A percentile compares a stretch with the other conserved stretches of the same genome.
Conservation (phyloP, 2,329 filamentous ascomycete species). For the Tetracladium maxilliforme region DNA sequence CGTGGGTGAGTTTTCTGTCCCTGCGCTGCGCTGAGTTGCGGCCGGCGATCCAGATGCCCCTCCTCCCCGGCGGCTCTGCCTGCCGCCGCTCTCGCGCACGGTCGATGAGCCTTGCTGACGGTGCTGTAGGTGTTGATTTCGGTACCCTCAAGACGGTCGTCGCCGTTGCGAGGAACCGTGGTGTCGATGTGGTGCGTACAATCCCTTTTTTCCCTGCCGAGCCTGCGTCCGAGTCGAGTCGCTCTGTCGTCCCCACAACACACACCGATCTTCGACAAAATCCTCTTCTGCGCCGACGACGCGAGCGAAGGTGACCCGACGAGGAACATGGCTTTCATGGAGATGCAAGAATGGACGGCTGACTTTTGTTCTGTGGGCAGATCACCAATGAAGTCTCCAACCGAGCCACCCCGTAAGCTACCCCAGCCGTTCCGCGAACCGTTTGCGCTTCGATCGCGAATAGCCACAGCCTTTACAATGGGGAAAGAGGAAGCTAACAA, state of each 20-base stretch:
- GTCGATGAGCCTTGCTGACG: conserved; percentile 22
- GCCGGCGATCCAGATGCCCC: too few relatives aligned
- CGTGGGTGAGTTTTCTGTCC: too few relatives aligned
- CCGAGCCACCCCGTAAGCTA: conserved; percentile 85
- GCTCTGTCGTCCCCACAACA: too few relatives aligned
- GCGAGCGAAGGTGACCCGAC: conserved; percentile 1
- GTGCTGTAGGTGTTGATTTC: conserved; percentile 91
- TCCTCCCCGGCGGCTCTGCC: too few relatives aligned
- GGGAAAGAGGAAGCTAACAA: conserved; percentile 6
- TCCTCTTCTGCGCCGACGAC: conserved; percentile 4
- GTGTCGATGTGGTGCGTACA: conserved; percentile 92
- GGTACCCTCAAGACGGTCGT: conserved; percentile 94
- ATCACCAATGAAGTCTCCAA: conserved; percentile 99
- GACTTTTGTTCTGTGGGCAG: conserved; percentile 30
- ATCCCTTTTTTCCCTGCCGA: conserved; percentile 1
- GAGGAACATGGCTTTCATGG: conserved; percentile 4
- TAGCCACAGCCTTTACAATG: conserved; percentile 3
- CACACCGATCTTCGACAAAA: too few relatives aligned
- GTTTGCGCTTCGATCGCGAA: too few relatives aligned
- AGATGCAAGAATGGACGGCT: conserved; percentile 4
- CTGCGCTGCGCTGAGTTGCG: too few relatives aligned
- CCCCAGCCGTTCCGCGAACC: too few relatives aligned
- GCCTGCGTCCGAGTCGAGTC: too few relatives aligned
- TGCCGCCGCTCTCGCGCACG: conserved; percentile 21
- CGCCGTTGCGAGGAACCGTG: conserved; percentile 93